Evolutionary conservation across 2,329 filamentous ascomycete genomes (phyloP).

Genomic region (Trichoderma asperellum): DNA sequence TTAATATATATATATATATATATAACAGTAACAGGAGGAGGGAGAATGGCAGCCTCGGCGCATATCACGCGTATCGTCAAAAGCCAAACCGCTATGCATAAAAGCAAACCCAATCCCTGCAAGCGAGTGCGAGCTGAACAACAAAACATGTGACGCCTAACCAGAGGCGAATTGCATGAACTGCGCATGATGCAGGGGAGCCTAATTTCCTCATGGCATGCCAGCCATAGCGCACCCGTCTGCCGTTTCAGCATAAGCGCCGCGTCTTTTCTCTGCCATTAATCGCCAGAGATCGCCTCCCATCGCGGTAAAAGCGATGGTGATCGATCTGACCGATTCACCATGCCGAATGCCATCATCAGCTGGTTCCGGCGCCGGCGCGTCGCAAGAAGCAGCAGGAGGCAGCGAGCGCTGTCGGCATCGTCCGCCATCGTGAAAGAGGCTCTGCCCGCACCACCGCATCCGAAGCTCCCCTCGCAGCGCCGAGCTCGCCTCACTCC

Average conservation of each 20-base stretch:
- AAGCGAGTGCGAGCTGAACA: slow-evolving; percentile 10
- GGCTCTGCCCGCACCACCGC: slow-evolving; percentile 7
- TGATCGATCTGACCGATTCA: not conserved
- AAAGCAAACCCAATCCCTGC: slow-evolving; percentile 6
- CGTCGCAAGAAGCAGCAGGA: slow-evolving; percentile 7
- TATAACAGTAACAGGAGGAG: not conserved
- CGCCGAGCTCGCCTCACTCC: slow-evolving; percentile 25
- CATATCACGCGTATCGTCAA: not conserved
- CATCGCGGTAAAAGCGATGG: not conserved
- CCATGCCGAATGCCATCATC: slow-evolving; percentile 26
- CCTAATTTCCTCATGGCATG: slow-evolving; percentile 15
- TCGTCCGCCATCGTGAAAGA: not conserved
- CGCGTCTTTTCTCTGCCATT: not conserved
- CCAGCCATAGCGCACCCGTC: not conserved
- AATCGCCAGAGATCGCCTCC: not conserved
- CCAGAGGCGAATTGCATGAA: slow-evolving; percentile 20
- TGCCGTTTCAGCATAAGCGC: slow-evolving; percentile 4
- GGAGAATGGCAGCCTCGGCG: not conserved
- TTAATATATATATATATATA: not conserved
- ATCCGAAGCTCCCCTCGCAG: slow-evolving; percentile 21
- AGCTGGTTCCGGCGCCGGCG: slow-evolving; percentile 25
- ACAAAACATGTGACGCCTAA: slow-evolving; percentile 24
- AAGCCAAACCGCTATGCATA: not conserved
- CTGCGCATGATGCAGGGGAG: slow-evolving; percentile 25
- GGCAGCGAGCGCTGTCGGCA: not conserved